Base-by-base conservation (phyloP, 140 eudicot genomes). In the Ambrosia hybrid region DNA sequence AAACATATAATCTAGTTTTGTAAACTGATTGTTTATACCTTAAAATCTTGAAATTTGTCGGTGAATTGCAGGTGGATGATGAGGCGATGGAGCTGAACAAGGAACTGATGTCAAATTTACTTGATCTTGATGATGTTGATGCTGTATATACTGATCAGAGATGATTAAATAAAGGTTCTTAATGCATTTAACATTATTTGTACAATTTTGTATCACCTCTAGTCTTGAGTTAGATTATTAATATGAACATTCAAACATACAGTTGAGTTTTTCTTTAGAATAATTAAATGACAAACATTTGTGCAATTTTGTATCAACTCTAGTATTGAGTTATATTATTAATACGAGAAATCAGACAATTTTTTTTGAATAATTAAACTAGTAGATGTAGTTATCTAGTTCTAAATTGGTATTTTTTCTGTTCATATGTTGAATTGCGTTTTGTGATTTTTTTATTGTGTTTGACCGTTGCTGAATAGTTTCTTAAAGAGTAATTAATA, bases 141-240 rank as follows among this genome's bases (percentile, higher is more conserved):
- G 99, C 99, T 68, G 99, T 94, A 9, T 94, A 88, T 82, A 88
- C 96, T 9, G 97, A 94, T 82, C 99, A 94, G 80, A 88, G 84
- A 71, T 87, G 73, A 88, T 57, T 4, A 51, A 38, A 53, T 30
- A 67, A 57, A 48, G 72, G 71, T 30, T 3, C 3, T 38, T 26
- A 17, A 58, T 62, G 68, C 49, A 62, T 62, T 62, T 62, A 12
- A 36, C 49, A 13, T 21, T 48, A 72, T 34, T 78, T 64, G 69
- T 65, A 72, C 73, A 55, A 78, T 78, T 71, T 71, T 72, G 73
- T 78, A 48, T 21, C 30, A 21, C 30, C 30, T 21, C 30, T 21
- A 21, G 30, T 21, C 30, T 21, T 21, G 30, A 21, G 30, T 21
- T 21, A 21, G 30, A 21, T 58, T 11, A 14, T 46, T 12, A 11